Evolutionary conservation across 805 yeast species (phyloP), one percentile per base, ranked within the genome.

Genomic region (Kurtzmaniella fragi): DNA sequence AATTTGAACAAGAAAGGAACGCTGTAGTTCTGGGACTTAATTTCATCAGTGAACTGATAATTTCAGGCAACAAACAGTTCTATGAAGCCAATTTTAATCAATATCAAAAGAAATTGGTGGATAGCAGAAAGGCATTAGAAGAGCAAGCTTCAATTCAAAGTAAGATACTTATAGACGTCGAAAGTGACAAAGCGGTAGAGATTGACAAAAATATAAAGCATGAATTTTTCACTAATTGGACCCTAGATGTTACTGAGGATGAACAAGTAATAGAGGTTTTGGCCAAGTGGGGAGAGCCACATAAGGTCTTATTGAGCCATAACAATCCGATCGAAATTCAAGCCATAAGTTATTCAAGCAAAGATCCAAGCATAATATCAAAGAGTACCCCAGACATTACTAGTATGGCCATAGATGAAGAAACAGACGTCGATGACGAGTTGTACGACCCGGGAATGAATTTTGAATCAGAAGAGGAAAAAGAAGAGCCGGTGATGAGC

Each of bases 1-100:
- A 17, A 9, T 49, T 45, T 38, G 52, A 50, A 28, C 47, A 43
- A 28, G 39, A 44, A 20, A 46, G 70, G 37, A 63, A 66, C 42
- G 42, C 50, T 17, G 34, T 62, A 28, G 54, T 67, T 6, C 47
- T 50, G 28, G 49, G 42, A 15, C 56, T 66, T 33, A 67, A 67
- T 47, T 52, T 54, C 25, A 53, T 62, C 17, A 52, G 61, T 28
- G 72, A 67, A 31, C 38, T 45, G 11, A 54, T 56, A 12, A 45
- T 58, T 49, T 38, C 41, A 31, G 62, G 49, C 31, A 45, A 52
- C 13, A 54, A 48, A 17, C 46, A 43, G 16, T 58, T 50, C 2
- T 61, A 62, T 37, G 62, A 53, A 12, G 31, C 45, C 13, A 51
- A 51, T 12, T 56, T 56, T 10, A 50, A 48, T 16, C 40, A 39